Evolutionary conservation across 495 filamentous ascomycete genomes (phyloP), one percentile per base, ranked within the genome.

Genomic region (Haplographium delicatum): DNA sequence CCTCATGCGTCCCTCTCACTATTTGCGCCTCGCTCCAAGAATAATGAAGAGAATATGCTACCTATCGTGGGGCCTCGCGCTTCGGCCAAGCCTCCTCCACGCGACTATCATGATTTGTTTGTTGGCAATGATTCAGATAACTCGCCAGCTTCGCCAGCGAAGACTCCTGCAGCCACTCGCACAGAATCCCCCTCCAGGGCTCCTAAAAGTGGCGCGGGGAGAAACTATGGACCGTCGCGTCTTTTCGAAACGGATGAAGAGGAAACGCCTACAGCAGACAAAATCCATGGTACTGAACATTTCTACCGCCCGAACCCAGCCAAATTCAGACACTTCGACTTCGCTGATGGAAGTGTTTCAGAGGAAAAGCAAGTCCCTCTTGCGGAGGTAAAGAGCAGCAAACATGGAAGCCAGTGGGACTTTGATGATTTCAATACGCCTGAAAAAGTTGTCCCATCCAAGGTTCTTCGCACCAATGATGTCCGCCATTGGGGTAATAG

Each of bases 351-450:
- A 44, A 68, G 72, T 16, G 72, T 76, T 16, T 53, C 65, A 18
- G 62, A 65, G 57, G 64, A 70, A 27, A 57, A 65, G 43, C 43
- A 71, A 20, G 73, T 71, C 38, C 58, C 73, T 4, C 44, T 54
- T 35, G 55, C 68, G 7, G 47, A 64, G 9, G 69, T 68, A 3
- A 67, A 69, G 22, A 77, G 76, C 60, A 73, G 75, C 37, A 89
- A 86, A 67, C 79, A 86, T 61, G 67, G 67, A 23, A 76, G 76
- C 34, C 79, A 85, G 44, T 95, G 90, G 89, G 81, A 81, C 37
- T 95, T 95, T 66, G 84, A 86, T 37, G 89, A 94, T 65, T 91
- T 91, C 59, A 67, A 68, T 16, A 91, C 90, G 3, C 91, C 93
- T 0, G 73, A 83, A 54, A 95, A 94, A 68, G 54, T 71, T 20